Conservation (phyloP, 495 filamentous ascomycete species). For the Penicillium ucsense region DNA sequence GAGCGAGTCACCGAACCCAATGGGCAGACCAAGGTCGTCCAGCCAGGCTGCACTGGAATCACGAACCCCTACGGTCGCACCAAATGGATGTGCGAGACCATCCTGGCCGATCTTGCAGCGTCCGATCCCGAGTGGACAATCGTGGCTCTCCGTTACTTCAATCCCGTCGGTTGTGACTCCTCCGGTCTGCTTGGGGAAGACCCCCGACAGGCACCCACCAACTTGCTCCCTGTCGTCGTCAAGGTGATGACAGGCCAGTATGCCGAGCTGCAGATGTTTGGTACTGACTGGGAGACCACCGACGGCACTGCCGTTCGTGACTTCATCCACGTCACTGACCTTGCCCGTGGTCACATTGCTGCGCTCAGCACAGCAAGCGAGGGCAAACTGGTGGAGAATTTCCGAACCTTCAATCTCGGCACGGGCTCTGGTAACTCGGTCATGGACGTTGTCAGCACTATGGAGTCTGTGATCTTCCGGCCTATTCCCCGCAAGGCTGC, state of each 20-base stretch:
- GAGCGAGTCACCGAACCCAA: conserved; percentile 22
- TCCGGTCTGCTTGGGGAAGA: conserved; percentile 57
- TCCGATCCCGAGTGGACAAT: conserved; percentile 52
- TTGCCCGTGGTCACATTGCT: conserved; percentile 56
- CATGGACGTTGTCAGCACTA: conserved; percentile 39
- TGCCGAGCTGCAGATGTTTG: conserved; percentile 47
- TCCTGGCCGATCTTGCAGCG: conserved; percentile 50
- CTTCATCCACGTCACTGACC: conserved; percentile 55
- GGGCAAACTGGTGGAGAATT: conserved; percentile 30
- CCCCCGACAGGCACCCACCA: conserved; percentile 50
- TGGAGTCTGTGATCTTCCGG: conserved; percentile 33
- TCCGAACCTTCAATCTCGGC: conserved; percentile 45
- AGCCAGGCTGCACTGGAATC: conserved; percentile 42
- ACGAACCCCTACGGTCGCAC: conserved; percentile 58
- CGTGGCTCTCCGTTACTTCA: conserved; percentile 58
- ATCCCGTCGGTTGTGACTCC: conserved; percentile 56
- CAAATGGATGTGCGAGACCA: conserved; percentile 57
- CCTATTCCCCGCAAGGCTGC: conserved; percentile 51
- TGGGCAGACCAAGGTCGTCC: conserved; percentile 19
- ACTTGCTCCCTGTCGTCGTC: conserved; percentile 52
- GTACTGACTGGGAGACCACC: conserved; percentile 53
- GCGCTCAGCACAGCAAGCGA: conserved; percentile 37
- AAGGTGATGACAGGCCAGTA: conserved; percentile 49
- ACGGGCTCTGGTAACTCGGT: conserved; percentile 44
- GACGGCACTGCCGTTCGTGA: conserved; percentile 52